Evolutionary conservation across 805 yeast genomes (phyloP), one percentile per base, ranked within the genome.

Genomic region (Vanderwaltozyma verrucispora): DNA sequence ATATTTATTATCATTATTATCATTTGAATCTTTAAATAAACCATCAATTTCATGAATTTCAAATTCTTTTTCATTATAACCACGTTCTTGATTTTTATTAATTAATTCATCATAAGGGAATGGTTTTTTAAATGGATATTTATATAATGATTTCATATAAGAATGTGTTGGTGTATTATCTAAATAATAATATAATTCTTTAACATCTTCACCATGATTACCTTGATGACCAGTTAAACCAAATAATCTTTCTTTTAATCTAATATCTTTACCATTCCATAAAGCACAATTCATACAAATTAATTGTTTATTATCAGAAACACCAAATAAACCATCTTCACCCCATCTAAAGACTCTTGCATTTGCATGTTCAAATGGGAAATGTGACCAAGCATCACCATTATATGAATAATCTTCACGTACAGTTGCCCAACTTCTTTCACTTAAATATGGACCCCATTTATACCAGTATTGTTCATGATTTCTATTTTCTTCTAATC

Each of bases 201-300:
- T 87, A 42, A 85, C 95, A 58, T 87, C 96, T 56, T 87, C 96
- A 39, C 96, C 96, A 59, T 87, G 96, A 58, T 88, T 88, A 11
- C 96, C 96, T 56, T 87, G 88, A 12, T 84, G 86, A 36, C 94
- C 94, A 20, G 95, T 86, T 28, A 86, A 71, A 2, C 96, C 96
- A 59, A 79, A 87, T 44, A 82, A 67, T 46, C 85, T 78, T 56
- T 87, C 96, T 60, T 87, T 87, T 58, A 87, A 68, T 48, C 85
- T 73, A 30, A 74, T 77, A 61, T 87, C 96, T 48, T 84, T 68
- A 47, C 83, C 95, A 63, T 87, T 87, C 96, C 96, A 87, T 43
- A 88, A 67, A 3, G 88, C 95, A 66, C 87, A 67, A n/a, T 82
- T 72, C 48, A 84, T 59, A 56, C 89, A 80, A 24, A 84, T 64